A percentile compares a stretch with the other conserved stretches of the same genome.
These are phyloP conservation scores for Lichtheimia corymbifera DNA, from an alignment of 371 early-diverging fungal species.

Conservation along the genomic window DNA sequence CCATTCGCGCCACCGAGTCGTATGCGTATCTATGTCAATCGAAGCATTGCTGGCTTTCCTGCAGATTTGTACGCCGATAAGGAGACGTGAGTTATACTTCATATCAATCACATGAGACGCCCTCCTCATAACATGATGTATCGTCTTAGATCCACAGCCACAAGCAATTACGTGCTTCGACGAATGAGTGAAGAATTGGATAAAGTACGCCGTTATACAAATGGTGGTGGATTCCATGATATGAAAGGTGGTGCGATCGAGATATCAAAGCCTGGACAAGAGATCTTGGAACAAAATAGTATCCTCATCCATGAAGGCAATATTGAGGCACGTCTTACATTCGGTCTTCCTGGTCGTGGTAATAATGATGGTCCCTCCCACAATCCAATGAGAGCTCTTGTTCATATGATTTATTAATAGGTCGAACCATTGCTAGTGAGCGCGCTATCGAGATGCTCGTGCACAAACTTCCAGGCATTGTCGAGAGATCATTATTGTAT, in stretches of 20 bases:
- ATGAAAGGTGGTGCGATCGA: slow-evolving; percentile 10
- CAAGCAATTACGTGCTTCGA: slow-evolving; percentile 7
- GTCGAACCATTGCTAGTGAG: slow-evolving; percentile 9
- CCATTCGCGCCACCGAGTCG: slow-evolving; percentile 49
- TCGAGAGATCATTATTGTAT: not conserved
- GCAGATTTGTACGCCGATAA: not conserved
- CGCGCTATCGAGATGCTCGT: not conserved
- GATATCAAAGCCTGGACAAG: not conserved
- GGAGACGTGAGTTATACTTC: not conserved
- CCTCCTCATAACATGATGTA: not conserved
- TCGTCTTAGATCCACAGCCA: not conserved
- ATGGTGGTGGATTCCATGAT: slow-evolving; percentile 3
- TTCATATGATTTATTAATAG: slow-evolving; percentile 1
- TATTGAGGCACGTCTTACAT: slow-evolving; percentile 9
- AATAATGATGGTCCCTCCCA: not conserved
- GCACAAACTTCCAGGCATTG: not conserved
- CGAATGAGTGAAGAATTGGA: not conserved
- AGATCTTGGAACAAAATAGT: slow-evolving; percentile 8
- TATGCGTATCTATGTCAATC: slow-evolving; percentile 33
- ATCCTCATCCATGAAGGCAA: not conserved
- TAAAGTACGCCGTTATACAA: not conserved
- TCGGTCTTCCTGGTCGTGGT: slow-evolving; percentile 10
- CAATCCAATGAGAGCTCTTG: no score
- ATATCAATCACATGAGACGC: not conserved
- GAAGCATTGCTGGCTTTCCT: slow-evolving; percentile 31